Evolutionary conservation across 805 yeast genomes (phyloP).

Genomic region (Pichia insulana): DNA sequence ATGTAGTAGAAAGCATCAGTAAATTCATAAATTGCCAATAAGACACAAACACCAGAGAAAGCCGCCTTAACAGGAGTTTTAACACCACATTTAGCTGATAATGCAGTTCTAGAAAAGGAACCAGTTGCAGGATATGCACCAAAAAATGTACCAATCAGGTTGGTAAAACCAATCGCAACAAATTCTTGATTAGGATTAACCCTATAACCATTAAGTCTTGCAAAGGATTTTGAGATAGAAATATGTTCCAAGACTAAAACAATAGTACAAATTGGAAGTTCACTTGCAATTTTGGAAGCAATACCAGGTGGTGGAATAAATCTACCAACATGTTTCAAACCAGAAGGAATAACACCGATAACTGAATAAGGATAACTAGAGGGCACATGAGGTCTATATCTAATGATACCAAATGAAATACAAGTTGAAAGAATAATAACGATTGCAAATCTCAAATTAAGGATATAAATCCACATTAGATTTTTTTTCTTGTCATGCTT

Average conservation of each 20-base stretch:
- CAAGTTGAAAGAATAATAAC: conserved; percentile 76
- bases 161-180: conserved; percentile 87
- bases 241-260: conserved; percentile 84
- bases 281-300: conserved; percentile 53
- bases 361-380: conserved; percentile 39
- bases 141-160: conserved; percentile 85
- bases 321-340: conserved; percentile 68
- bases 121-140: conserved; percentile 95
- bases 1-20: conserved; percentile 81
- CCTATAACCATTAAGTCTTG: conserved; percentile 84
- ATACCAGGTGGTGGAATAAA: conserved; percentile 57
- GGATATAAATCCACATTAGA: conserved; percentile 52
- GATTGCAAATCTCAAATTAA: conserved; percentile 74
- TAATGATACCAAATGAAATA: conserved; percentile 68
- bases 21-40: conserved; percentile 76
- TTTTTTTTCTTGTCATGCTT: conserved; percentile 55
- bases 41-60: conserved; percentile 81
- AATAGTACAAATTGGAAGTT: conserved; percentile 79
- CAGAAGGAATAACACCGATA: conserved; percentile 75
- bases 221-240: conserved; percentile 89
- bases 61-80: conserved; percentile 90
- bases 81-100: conserved; percentile 92
- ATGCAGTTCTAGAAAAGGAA: conserved; percentile 88
- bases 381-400: conserved; percentile 29
- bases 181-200: conserved; percentile 90